Evolutionary conservation across 208 protist species (phyloP).

Genomic region (Angomonas deanei): DNA sequence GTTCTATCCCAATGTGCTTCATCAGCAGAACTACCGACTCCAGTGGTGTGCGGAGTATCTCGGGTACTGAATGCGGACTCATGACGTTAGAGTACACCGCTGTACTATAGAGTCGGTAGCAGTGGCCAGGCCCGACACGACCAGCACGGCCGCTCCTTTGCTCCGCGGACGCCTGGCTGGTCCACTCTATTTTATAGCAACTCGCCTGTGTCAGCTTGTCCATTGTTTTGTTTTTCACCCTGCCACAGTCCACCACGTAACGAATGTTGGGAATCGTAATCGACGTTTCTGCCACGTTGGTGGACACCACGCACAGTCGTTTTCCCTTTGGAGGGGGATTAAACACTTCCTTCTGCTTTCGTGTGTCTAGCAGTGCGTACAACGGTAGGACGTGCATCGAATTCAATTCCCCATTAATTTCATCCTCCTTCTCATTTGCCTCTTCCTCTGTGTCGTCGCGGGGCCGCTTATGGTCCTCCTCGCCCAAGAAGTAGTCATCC

Average conservation of each 20-base stretch:
- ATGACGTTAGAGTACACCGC: constrained; percentile 96
- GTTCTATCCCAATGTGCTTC: constrained; percentile 87
- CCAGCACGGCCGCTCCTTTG: constrained; percentile 97
- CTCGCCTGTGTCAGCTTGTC: constrained; percentile 96
- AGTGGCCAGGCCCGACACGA: constrained; percentile 94
- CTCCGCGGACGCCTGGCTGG: constrained; percentile 94
- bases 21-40: constrained; percentile 90
- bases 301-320: constrained; percentile 97
- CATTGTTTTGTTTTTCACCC: constrained; percentile 95
- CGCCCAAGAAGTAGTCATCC: constrained; percentile 44
- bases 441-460: constrained; percentile 15
- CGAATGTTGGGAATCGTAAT: constrained; percentile 98
- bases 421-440: constrained; percentile 14
- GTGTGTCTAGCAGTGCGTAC: constrained; percentile 95
- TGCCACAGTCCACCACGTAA: constrained; percentile 98
- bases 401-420: constrained; percentile 81
- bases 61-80: constrained; percentile 92
- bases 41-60: constrained; percentile 89
- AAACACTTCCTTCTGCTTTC: constrained; percentile 93
- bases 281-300: constrained; percentile 99
- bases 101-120: constrained; percentile 97
- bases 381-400: constrained; percentile 97
- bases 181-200: constrained; percentile 94
- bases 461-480: constrained; percentile 27
- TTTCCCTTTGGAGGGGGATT: constrained; percentile 74